Base-by-base conservation (phyloP, 768 basidiomycete species). In the Mycena maculata region DNA sequence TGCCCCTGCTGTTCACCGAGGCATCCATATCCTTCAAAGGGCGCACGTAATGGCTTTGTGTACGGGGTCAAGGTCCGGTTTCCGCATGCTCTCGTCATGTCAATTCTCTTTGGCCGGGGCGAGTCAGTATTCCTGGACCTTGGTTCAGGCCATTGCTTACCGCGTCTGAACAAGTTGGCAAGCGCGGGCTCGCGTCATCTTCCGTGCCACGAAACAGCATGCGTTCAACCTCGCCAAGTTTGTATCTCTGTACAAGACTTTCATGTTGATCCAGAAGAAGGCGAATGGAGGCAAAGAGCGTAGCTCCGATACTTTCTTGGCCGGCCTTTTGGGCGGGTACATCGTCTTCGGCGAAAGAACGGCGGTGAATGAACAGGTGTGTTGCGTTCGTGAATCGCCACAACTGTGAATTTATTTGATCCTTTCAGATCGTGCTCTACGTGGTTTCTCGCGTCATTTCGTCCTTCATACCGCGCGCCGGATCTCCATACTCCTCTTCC, bases 51-150 rank as follows among this genome's bases (percentile, higher is more conserved):
- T 75, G 95, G 95, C 6, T 87, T 95, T 65, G 92, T 95, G 11
- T 96, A 95, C 72, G 94, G 94, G 39, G 92, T 91, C 72, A 95
- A 95, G 80, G 92, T 97, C 68, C 84, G 95, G 45, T 96, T 97
- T 73, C 97, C 97, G 41, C 97, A 99, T 86, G 97, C 97, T 1
- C 82, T 99, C 30, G 91, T 99, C 54, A 98, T 98, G 96, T 92
- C 95, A 25, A 87, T 98, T 66, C 83, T 99, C 44, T 99, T 98
- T 74, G 95, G 95, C 33, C 87, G 91, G 52, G 95, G 95, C 82
- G 88, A 93, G 95, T 98, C 72, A 78, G 94, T 88, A 6, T 67
- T 49, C 18, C 58, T 70, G 57, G 60, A 53, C 55, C 27, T 48
- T 30, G 56, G 59, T 25, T 44, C 30, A 36, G 30, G n/a, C 27